These are phyloP conservation scores for Lolium multiflorum DNA, from an alignment of 176 grass and related monocot genomes.

Conservation along the genomic window DNA sequence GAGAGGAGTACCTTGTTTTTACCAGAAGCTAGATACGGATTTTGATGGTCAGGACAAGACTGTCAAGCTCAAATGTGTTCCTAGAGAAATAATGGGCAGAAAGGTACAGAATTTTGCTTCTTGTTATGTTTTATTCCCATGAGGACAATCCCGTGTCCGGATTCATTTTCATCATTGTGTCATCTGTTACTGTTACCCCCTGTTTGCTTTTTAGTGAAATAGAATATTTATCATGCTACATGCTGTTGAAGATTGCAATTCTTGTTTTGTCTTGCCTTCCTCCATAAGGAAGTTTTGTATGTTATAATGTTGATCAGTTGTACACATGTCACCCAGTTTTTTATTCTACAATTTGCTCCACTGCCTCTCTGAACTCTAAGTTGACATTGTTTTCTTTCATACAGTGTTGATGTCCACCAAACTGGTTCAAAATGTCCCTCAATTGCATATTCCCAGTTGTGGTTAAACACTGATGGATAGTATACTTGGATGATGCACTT, in stretches of 20 bases:
- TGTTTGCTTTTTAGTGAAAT: background rate
- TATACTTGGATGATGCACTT: background rate
- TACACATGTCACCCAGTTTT: background rate
- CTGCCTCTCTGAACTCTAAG: background rate
- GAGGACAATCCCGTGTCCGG: background rate
- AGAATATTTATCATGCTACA: constrained; percentile 5
- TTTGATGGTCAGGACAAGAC: background rate
- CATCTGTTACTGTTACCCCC: background rate
- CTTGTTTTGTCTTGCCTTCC: background rate
- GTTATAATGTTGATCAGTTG: background rate
- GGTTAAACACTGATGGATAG: background rate
- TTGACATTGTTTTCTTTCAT: background rate
- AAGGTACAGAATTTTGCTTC: constrained; percentile 11
- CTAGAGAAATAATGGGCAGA: background rate
- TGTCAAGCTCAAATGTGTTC: background rate
- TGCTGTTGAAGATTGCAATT: background rate
- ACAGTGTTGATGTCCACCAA: background rate
- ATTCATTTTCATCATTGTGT: constrained; percentile 20
- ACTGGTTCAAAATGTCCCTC: background rate
- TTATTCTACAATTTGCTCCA: no score
- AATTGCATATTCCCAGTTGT: background rate
- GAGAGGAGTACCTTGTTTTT: no score
- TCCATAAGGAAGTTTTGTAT: constrained; percentile 1
- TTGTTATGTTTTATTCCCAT: background rate
- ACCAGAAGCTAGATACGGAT: no score